Percentiles rank a stretch among this genome's conserved stretches.
Evolutionary conservation across 148 eudicot species (phyloP).

Genomic region (Rhododendron kiyosumense): DNA sequence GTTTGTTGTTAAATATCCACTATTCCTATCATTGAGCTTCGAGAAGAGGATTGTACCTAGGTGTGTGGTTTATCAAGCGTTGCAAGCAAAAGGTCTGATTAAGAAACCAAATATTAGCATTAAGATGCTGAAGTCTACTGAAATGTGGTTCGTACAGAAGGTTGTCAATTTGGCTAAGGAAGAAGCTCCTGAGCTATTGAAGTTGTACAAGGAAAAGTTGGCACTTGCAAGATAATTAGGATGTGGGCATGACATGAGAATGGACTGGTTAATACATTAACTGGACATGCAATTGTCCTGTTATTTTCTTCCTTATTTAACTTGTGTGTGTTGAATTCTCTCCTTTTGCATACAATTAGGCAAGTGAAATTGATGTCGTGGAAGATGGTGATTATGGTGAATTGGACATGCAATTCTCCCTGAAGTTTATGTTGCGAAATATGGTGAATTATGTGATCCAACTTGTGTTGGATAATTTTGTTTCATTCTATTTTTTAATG

Average conservation of each 20-base stretch:
- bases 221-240: background rate
- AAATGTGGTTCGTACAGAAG: background rate
- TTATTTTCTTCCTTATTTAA: too few species aligned
- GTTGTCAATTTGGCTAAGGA: background rate
- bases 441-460: too few species aligned
- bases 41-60: conserved; percentile 23
- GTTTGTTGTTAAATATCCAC: conserved; percentile 2
- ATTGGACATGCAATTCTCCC: background rate
- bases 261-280: background rate
- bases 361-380: background rate
- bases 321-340: background rate
- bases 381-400: background rate
- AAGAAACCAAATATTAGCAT: background rate
- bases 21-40: conserved; percentile 8
- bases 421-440: too few species aligned
- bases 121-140: background rate
- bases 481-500: too few species aligned
- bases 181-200: conserved; percentile 22
- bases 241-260: background rate
- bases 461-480: too few species aligned
- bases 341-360: too few species aligned
- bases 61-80: conserved; percentile 16
- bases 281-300: background rate
- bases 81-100: conserved; percentile 18
- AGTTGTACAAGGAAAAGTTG: conserved; percentile 5